A percentile compares a stretch with the other conserved stretches of the same genome.
Conservation (phyloP, 2,329 filamentous ascomycete species). For the Colletotrichum neosansevieriae region DNA sequence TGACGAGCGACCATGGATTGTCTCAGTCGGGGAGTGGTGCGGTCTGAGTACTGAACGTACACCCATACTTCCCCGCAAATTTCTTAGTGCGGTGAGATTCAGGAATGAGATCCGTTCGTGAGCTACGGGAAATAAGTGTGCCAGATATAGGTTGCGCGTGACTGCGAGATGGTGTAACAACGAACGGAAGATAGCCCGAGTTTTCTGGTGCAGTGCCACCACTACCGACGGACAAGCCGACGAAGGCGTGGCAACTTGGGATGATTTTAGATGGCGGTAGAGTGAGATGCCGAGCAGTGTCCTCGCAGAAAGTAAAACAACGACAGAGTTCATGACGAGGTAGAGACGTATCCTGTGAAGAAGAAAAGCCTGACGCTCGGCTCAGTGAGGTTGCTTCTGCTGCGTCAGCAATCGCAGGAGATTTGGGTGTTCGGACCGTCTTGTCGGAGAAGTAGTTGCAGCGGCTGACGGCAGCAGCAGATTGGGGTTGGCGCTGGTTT, state of each 20-base stretch:
- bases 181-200: constrained; percentile 1
- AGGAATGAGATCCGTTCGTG: constrained; percentile 26
- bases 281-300: not conserved
- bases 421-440: constrained; percentile 25
- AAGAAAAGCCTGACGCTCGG: constrained; percentile 5
- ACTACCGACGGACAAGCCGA: not conserved
- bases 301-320: not conserved
- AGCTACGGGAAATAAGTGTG: constrained; percentile 29
- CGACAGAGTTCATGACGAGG: constrained; percentile 5
- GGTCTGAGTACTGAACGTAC: constrained; percentile 27
- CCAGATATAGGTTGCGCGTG: constrained; percentile 24
- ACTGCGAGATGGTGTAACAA: constrained; percentile 4
- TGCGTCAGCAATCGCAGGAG: constrained; percentile 20
- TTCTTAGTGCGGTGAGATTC: constrained; percentile 26
- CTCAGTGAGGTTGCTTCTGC: constrained; percentile 7
- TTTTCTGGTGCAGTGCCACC: not conserved
- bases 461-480: constrained; percentile 35
- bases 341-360: not conserved
- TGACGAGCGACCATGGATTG: constrained; percentile 31
- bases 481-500: constrained; percentile 29
- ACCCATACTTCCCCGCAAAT: constrained; percentile 39
- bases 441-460: constrained; percentile 37
- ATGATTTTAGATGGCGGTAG: constrained; percentile 1
- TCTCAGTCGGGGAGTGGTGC: constrained; percentile 36
- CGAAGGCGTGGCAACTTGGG: not conserved